phyloP scores from a whole-genome alignment of 192 early-diverging fungal species.

The Haplosporangium gracile region DNA sequence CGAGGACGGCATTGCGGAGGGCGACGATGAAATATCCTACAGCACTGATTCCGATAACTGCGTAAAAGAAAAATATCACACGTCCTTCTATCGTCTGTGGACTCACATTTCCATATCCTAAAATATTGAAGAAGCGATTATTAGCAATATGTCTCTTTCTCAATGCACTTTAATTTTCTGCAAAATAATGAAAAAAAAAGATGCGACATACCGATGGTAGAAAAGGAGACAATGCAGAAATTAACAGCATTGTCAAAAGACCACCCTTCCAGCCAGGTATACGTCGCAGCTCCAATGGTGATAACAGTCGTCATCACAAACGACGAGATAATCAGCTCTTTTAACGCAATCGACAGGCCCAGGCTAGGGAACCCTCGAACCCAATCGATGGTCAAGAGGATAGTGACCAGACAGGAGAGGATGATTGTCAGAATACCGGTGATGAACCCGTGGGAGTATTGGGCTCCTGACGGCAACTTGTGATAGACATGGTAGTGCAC shows the following conservation, averaged over 20 bases:
- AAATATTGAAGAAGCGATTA: background rate
- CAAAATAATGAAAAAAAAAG: background rate
- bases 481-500: slow-evolving; percentile 10
- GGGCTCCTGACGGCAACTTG: slow-evolving; percentile 13
- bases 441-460: slow-evolving; percentile 49
- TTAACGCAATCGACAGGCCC: slow-evolving; percentile 33
- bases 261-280: slow-evolving; percentile 40
- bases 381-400: slow-evolving; percentile 42
- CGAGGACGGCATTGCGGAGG: slow-evolving; percentile 41
- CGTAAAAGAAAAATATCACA: slow-evolving; percentile 37
- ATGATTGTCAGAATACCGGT: slow-evolving; percentile 21
- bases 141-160: too few species aligned
- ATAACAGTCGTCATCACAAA: slow-evolving; percentile 47
- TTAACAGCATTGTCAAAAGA: slow-evolving; percentile 46
- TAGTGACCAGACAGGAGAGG: slow-evolving; percentile 26
- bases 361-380: slow-evolving; percentile 43
- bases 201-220: slow-evolving; percentile 30
- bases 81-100: slow-evolving; percentile 31
- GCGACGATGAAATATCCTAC: slow-evolving; percentile 45
- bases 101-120: slow-evolving; percentile 47
- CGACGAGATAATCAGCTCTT: slow-evolving; percentile 47
- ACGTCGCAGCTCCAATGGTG: slow-evolving; percentile 26
- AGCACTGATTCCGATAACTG: slow-evolving; percentile 31
- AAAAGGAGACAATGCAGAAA: slow-evolving; percentile 54
- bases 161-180: too few species aligned